phyloP scores from a whole-genome alignment of 306 rosid genomes.

The Canavalia gladiata region DNA sequence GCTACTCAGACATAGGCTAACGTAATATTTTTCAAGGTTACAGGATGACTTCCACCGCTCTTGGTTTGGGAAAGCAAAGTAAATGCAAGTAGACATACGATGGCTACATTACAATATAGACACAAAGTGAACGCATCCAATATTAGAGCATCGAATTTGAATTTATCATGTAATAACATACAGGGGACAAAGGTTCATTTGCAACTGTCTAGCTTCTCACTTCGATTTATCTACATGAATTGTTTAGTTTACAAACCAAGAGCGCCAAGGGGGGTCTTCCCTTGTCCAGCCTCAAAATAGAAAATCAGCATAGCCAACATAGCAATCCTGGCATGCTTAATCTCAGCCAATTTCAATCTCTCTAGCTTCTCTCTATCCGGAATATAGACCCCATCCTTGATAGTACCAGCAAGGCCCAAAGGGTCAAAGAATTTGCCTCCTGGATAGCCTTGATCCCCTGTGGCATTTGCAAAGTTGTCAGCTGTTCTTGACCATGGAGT shows the following conservation, averaged over 20 bases:
- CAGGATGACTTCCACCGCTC: slow-evolving; percentile 4
- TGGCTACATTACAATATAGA: slow-evolving; percentile 24
- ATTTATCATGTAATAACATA: slow-evolving; percentile 45
- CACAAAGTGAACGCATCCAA: slow-evolving; percentile 49
- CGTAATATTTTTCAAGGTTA: slow-evolving; percentile 29
- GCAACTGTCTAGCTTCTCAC: slow-evolving; percentile 55
- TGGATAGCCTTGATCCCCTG: slow-evolving; percentile 96
- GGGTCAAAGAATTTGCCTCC: slow-evolving; percentile 99
- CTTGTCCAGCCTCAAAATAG: slow-evolving; percentile 99
- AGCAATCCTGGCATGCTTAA: slow-evolving; percentile 92
- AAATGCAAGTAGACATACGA: slow-evolving; percentile 31
- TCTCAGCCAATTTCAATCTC: slow-evolving; percentile 92
- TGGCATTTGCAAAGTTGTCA: slow-evolving; percentile 85
- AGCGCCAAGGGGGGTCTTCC: slow-evolving; percentile 97
- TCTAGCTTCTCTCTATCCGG: slow-evolving; percentile 83
- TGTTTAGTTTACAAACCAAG: slow-evolving; percentile 81
- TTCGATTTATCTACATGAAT: slow-evolving; percentile 64
- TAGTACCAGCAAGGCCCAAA: slow-evolving; percentile 71
- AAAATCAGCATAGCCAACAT: slow-evolving; percentile 96
- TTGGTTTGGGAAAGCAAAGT: slow-evolving; percentile 23
- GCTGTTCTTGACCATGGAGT: slow-evolving; percentile 97
- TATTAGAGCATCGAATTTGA: slow-evolving; percentile 38
- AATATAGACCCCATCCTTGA: slow-evolving; percentile 72
- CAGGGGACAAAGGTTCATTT: slow-evolving; percentile 44
- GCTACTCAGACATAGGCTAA: not conserved